Conservation (phyloP, 257 asterid species). For the Plantago major region DNA sequence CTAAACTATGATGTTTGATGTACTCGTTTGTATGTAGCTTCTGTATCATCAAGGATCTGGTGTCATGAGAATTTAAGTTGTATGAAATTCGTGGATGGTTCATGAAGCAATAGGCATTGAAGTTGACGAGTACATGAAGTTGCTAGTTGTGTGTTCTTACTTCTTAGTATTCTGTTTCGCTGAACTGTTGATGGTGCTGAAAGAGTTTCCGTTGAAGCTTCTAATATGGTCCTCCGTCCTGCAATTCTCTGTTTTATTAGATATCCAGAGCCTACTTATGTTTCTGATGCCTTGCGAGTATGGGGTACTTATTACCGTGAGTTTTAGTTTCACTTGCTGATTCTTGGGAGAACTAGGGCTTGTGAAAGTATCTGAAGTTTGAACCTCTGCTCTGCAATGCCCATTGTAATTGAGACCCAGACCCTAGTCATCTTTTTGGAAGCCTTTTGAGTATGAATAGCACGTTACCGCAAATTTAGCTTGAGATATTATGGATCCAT, state of each 20-base stretch:
- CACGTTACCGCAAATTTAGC: not conserved
- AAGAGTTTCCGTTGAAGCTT: constrained; percentile 2
- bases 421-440: constrained; percentile 2
- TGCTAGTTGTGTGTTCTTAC: not conserved
- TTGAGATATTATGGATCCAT: constrained; percentile 11
- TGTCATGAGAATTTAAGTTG: constrained; percentile 9
- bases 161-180: constrained; percentile 3
- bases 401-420: not conserved
- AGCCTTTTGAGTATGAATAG: not conserved
- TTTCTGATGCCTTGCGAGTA: not conserved
- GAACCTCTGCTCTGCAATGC: no score
- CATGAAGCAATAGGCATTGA: not conserved
- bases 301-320: not conserved
- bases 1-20: not conserved
- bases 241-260: not conserved
- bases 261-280: constrained; percentile 10
- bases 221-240: not conserved
- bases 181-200: not conserved
- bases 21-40: constrained; percentile 11
- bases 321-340: constrained; percentile 9
- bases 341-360: not conserved
- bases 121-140: not conserved
- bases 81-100: constrained; percentile 6
- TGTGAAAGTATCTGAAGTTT: no score
- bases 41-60: constrained; percentile 8